phyloP scores from a whole-genome alignment of 75 land plant species.

The Isoetes taiwanensis region DNA sequence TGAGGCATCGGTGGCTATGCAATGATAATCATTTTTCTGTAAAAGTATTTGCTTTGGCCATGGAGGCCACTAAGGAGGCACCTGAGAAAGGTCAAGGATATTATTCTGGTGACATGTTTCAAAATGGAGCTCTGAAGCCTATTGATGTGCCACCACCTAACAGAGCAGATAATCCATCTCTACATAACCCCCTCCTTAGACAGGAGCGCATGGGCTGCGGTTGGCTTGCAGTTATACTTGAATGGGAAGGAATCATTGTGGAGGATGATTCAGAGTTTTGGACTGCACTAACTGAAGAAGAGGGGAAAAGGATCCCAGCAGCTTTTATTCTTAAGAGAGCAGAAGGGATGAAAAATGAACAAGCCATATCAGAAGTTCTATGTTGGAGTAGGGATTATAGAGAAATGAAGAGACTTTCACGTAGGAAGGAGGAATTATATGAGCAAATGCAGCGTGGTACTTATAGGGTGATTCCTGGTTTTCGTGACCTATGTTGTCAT shows the following conservation, averaged over 20 bases:
- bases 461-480: conserved; percentile 54
- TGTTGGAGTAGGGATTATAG: conserved; percentile 81
- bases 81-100: too few species aligned
- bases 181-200: conserved; percentile 72
- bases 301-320: conserved; percentile 67
- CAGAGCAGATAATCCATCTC: conserved; percentile 57
- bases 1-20: too few species aligned
- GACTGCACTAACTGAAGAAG: conserved; percentile 70
- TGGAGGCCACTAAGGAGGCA: too few species aligned
- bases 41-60: too few species aligned
- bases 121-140: too few species aligned
- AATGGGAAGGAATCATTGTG: conserved; percentile 85
- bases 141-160: conserved; percentile 56
- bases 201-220: conserved; percentile 84
- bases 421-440: conserved; percentile 68
- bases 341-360: conserved; percentile 96
- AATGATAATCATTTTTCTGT: too few species aligned
- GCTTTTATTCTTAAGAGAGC: conserved; percentile 53
- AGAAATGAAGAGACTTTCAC: conserved; percentile 46
- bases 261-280: conserved; percentile 75
- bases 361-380: conserved; percentile 83
- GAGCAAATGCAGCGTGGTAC: conserved; percentile 58
- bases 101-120: too few species aligned
- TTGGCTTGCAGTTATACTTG: conserved; percentile 80
- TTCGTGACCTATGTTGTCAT: too few species aligned